A percentile compares a stretch with the other conserved stretches of the same genome.
phyloP scores from a whole-genome alignment of 345 rosid species.

The Salix caprea region DNA sequence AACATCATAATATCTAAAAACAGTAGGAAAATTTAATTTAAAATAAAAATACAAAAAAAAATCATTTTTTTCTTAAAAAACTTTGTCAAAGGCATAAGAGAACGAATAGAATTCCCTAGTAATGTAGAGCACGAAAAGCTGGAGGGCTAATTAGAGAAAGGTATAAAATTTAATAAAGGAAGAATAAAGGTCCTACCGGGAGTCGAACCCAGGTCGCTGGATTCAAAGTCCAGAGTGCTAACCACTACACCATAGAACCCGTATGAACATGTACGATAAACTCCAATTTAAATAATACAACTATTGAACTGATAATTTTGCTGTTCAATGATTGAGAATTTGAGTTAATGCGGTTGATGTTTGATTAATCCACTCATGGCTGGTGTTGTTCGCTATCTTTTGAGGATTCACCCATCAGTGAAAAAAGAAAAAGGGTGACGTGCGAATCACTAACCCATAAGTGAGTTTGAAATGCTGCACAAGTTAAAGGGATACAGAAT shows the following conservation, averaged over 20 bases:
- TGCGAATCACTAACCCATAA: background rate
- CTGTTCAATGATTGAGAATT: background rate
- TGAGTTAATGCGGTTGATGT: background rate
- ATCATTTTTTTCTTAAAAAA: too few species aligned
- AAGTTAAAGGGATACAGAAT: background rate
- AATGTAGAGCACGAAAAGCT: too few species aligned
- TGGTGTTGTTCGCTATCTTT: background rate
- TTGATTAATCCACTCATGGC: background rate
- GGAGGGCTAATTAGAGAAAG: background rate
- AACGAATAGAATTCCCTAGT: too few species aligned
- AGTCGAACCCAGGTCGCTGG: slow-evolving; percentile 98
- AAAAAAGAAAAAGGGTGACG: background rate
- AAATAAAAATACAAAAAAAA: too few species aligned
- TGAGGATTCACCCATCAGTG: background rate
- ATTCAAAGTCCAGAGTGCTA: slow-evolving; percentile 99
- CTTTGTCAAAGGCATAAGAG: too few species aligned
- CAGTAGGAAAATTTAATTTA: too few species aligned
- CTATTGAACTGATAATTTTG: background rate
- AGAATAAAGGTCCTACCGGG: slow-evolving; percentile 72
- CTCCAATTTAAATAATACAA: accelerated
- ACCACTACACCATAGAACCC: slow-evolving; percentile 99
- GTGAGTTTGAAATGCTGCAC: background rate
- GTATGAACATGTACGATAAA: accelerated
- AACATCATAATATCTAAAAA: too few species aligned
- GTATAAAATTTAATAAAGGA: background rate